Evolutionary conservation across 768 basidiomycete genomes (phyloP).

Genomic region (Trametes maxima): DNA sequence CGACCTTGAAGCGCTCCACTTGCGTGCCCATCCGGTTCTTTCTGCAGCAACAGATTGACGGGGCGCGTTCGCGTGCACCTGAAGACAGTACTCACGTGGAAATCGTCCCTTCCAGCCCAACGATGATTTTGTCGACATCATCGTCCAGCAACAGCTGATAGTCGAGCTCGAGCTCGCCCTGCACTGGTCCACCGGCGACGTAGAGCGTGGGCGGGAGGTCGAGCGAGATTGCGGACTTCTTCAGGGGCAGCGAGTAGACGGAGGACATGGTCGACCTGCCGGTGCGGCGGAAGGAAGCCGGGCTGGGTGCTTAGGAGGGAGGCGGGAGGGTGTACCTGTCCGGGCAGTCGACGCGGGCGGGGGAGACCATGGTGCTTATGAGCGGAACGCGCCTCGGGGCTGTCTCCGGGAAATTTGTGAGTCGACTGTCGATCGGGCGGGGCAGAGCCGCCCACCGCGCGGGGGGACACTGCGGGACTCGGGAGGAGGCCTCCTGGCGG

Average conservation of each 20-base stretch:
- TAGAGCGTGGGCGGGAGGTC: conserved; percentile 16
- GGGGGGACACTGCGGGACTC: background rate
- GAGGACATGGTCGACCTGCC: background rate
- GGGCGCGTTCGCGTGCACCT: background rate
- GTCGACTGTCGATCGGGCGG: background rate
- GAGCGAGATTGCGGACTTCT: conserved; percentile 20
- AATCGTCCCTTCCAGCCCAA: conserved; percentile 26
- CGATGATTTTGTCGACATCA: conserved; percentile 25
- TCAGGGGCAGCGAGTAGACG: conserved; percentile 11
- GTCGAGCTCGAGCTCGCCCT: conserved; percentile 25
- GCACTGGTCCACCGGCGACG: conserved; percentile 21
- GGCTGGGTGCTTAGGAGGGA: background rate
- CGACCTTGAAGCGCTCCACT: conserved; percentile 4
- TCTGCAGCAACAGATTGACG: background rate
- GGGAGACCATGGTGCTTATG: background rate
- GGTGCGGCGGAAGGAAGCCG: background rate
- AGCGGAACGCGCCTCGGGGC: background rate
- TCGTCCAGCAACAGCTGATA: conserved; percentile 18
- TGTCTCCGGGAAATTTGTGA: background rate
- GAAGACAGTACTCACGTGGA: conserved; percentile 21
- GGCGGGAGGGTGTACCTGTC: conserved; percentile 6
- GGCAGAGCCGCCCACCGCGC: background rate
- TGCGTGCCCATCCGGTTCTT: conserved; percentile 5
- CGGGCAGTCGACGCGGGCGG: conserved; percentile 1
- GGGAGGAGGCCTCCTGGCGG: background rate